These are phyloP conservation scores for Microbotryum saponariae DNA, from an alignment of 1,284 basidiomycete species.

Conservation along the genomic window DNA sequence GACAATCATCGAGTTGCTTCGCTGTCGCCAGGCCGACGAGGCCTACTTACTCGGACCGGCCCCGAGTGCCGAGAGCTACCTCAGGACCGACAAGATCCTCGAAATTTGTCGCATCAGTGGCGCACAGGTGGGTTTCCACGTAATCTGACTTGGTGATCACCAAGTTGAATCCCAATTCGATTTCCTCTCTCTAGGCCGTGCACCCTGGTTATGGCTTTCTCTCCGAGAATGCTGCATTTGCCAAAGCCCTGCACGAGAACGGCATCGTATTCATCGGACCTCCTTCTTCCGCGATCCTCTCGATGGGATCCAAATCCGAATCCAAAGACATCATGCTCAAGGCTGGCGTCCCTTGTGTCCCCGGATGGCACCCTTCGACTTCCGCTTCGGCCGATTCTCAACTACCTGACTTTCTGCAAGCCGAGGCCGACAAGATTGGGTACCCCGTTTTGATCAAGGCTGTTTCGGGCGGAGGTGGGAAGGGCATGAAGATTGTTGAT, in stretches of 20 bases:
- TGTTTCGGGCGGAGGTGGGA: slow-evolving; percentile 43
- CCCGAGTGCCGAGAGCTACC: slow-evolving; percentile 76
- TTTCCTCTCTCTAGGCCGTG: slow-evolving; percentile 51
- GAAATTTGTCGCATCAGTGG: slow-evolving; percentile 68
- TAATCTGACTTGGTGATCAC: not conserved
- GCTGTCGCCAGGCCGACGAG: slow-evolving; percentile 70
- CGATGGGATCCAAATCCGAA: slow-evolving; percentile 78
- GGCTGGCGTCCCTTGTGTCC: slow-evolving; percentile 87
- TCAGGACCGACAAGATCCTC: slow-evolving; percentile 81
- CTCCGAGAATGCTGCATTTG: slow-evolving; percentile 52
- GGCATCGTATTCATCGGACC: slow-evolving; percentile 42
- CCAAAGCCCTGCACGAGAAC: slow-evolving; percentile 26
- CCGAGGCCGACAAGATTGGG: slow-evolving; percentile 51
- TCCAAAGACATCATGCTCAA: slow-evolving; percentile 84
- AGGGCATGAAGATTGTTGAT: slow-evolving; percentile 45
- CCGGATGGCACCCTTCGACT: slow-evolving; percentile 61
- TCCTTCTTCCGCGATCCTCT: slow-evolving; percentile 42
- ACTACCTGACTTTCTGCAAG: slow-evolving; percentile 55
- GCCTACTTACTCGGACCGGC: slow-evolving; percentile 89
- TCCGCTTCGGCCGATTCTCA: slow-evolving; percentile 49
- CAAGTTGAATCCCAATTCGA: not conserved
- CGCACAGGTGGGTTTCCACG: slow-evolving; percentile 55
- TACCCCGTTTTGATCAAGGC: slow-evolving; percentile 44
- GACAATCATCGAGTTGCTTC: not conserved
- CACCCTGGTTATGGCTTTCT: slow-evolving; percentile 88